Conservation (phyloP, 1,284 basidiomycete genomes). For the Fistulinella cinereoalba region DNA sequence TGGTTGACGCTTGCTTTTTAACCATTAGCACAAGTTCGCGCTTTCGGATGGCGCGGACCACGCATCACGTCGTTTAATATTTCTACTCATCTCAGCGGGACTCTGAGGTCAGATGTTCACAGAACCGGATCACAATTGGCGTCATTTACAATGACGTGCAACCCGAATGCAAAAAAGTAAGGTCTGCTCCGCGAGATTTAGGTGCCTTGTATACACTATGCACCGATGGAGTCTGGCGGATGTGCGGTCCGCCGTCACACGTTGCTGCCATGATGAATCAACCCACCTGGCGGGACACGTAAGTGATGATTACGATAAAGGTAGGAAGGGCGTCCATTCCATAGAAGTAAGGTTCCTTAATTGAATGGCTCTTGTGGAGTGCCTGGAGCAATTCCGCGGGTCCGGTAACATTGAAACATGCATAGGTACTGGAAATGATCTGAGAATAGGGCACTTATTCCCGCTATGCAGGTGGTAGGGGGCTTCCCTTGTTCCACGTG, state of each 20-base stretch:
- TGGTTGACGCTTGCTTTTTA: too few species aligned
- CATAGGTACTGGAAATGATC: not conserved
- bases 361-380: not conserved
- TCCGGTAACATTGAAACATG: constrained; percentile 1
- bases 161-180: not conserved
- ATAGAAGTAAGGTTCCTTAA: not conserved
- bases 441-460: not conserved
- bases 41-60: too few species aligned
- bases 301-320: constrained; percentile 5
- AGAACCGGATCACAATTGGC: too few species aligned
- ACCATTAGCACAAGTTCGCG: too few species aligned
- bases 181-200: not conserved
- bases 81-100: too few species aligned
- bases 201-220: not conserved
- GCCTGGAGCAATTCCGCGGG: not conserved
- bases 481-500: not conserved
- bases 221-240: constrained; percentile 4
- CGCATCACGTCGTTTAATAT: too few species aligned
- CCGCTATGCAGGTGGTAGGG: not conserved
- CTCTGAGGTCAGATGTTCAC: too few species aligned
- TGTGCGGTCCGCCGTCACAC: constrained; percentile 1
- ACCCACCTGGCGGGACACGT: not conserved
- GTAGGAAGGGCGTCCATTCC: constrained; percentile 1
- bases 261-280: constrained; percentile 1
- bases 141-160: not conserved